Base-by-base conservation (phyloP, 306 rosid species). In the Cicer judaicum region DNA sequence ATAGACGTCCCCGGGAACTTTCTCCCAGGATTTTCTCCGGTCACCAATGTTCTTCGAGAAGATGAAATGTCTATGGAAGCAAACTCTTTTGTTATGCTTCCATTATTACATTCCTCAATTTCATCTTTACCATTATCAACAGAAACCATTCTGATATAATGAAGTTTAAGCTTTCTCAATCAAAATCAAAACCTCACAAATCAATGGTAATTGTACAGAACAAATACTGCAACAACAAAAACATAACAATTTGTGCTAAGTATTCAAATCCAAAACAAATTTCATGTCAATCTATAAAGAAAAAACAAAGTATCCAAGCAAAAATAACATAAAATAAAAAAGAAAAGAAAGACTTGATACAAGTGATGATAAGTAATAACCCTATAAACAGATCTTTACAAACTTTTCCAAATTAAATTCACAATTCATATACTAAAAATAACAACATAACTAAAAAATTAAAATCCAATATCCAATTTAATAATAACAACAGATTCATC, bases 81-180 rank as follows among this genome's bases (percentile, higher is more conserved):
- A 40, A 73, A 78, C 63, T 76, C 89, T 29, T 74, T 76, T 7
- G 14, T 79, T 84, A 80, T 79, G 62, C 70, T 74, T 63, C 72
- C 84, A 78, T 68, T 60, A 60, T 60, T 85, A 64, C 72, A 71
- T 78, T 79, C 90, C 84, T 85, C 83, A 59, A 87, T 88, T 62
- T 87, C 97, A 68, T 69, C 88, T 56, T 88, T 85, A 72, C 84
- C 89, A 78, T 80, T 81, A 64, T 84, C 84, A 75, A 83, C 78
- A 0, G 85, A 84, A 78, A 62, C 85, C 98, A 92, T 92, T 80
- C 74, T 83, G 55, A 34, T 70, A 68, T 16, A 29, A 29, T 29
- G 11, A 66, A 68, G 56, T 12, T 61, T 39, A 41, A 64, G 47
- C 21, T 64, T 72, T 61, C 60, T 71, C 70, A 79, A 73, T 44